These are phyloP conservation scores for Trichothecium roseum DNA, from an alignment of 2,329 filamentous ascomycete species.

Conservation along the genomic window DNA sequence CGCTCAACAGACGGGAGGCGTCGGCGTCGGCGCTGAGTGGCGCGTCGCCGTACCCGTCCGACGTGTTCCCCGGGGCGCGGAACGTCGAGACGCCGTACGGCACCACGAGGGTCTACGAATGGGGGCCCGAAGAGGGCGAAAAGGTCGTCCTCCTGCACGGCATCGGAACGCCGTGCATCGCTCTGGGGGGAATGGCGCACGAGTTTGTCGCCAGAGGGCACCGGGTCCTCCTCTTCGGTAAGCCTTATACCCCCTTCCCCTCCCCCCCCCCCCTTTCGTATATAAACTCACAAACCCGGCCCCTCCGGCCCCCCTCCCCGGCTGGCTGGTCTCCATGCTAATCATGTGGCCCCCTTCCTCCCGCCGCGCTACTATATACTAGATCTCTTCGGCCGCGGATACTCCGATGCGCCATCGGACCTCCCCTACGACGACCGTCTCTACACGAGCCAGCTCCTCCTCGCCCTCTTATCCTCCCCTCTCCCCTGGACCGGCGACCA, in stretches of 20 bases:
- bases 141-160: constrained; percentile 72
- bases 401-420: constrained; percentile 55
- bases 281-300: too few species aligned
- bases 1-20: neutral
- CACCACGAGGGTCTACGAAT: constrained; percentile 49
- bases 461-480: constrained; percentile 53
- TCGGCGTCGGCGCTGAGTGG: too few species aligned
- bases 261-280: neutral
- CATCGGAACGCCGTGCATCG: constrained; percentile 67
- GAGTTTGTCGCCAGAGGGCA: constrained; percentile 55
- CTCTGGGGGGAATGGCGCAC: constrained; percentile 55
- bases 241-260: too few species aligned
- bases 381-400: constrained; percentile 71
- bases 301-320: too few species aligned
- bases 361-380: too few species aligned
- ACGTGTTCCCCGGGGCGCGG: constrained; percentile 44
- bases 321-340: too few species aligned
- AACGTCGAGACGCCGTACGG: constrained; percentile 6
- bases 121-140: constrained; percentile 60
- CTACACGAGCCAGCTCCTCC: constrained; percentile 55
- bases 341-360: too few species aligned
- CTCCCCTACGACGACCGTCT: constrained; percentile 53
- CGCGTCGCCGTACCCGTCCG: constrained; percentile 53
- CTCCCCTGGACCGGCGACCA: constrained; percentile 42
- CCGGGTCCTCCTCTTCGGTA: constrained; percentile 69